Evolutionary conservation across 2,329 filamentous ascomycete species (phyloP), one percentile per base, ranked within the genome.

Genomic region (Aspergillus thermomutatus): DNA sequence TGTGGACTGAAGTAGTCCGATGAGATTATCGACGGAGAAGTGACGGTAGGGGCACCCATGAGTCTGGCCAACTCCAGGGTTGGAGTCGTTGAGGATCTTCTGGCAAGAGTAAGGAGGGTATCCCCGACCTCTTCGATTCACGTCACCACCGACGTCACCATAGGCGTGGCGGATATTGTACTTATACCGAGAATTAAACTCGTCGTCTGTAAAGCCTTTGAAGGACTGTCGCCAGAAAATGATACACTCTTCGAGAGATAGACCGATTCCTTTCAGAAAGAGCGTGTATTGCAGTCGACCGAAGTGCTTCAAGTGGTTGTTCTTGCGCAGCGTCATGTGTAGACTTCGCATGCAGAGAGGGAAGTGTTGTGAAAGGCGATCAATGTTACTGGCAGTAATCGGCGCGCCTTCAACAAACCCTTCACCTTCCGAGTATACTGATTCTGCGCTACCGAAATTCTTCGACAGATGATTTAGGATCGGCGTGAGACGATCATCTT

Each of bases 1-100:
- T 49, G 90, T 89, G 17, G 83, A 79, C 69, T 95, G 88, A 46
- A 96, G 80, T 62, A 97, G 76, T 0, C 83, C 75, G 26, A 88
- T 84, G 41, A 99, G 81, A 66, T 97, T 99, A 60, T 99, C 94
- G 50, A 89, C 76, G 58, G 86, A 89, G 72, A 96, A 97, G 70
- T 97, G 93, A 28, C 94, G 83, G 72, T 97, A 99, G 0, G 94
- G 94, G 70, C 94, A 99, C n/a, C 94, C 94, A 72, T 99, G 93
- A 0, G 88, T 84, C 75, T 99, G 92, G 2, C 92, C 92, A 0
- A 90, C 85, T 0, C 92, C 90, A 0, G 93, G 92, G 0, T 91
- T 86, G 58, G 92, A 88, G 69, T 99, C 94, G 0, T 87, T 94
- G 26, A 97, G 80, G 52, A 99, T 92, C 77, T 95, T 97, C 69